Evolutionary conservation across 1,284 basidiomycete species (phyloP), one percentile per base, ranked within the genome.

Genomic region (Tilletia setariae): DNA sequence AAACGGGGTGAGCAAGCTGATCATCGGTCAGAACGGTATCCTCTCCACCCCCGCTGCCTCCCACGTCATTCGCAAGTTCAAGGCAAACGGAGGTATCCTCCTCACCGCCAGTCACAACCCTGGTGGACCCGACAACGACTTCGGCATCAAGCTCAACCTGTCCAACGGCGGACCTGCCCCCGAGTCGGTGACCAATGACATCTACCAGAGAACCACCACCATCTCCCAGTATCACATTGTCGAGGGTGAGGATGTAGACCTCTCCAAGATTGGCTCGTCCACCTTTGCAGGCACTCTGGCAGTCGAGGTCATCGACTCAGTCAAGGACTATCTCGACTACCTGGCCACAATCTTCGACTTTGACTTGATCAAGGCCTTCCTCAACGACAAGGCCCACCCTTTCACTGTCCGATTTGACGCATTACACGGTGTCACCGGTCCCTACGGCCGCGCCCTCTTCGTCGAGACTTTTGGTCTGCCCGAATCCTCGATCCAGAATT

Each of bases 71-170:
- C 88, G 95, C 73, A 91, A 91, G 79, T 92, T 93, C 87, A 94
- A 97, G 85, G 94, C 94, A 1, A 90, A 93, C 78, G 95, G 96
- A 65, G 95, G 95, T 76, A 98, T 98, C 84, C 87, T 98, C 63
- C 87, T 98, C 74, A 98, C 95, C n/a, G 95, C 95, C 30, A 91
- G 90, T 73, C 95, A 98, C 87, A 98, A 98, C 85, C 94, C 95
- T 11, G 95, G 95, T 72, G 95, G 95, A 56, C 95, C 96, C 32
- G 88, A 98, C 79, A 91, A 92, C 79, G 95, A 98, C 85, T 98
- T 98, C 83, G 95, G 95, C 70, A 97, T 98, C 88, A 98, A 98
- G 86, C 98, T 96, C 87, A 98, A 98, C 85, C 90, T 94, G 68
- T 90, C 90, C 59, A 98, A 98, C 79, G 95, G 95, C 73, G 96